phyloP scores from a whole-genome alignment of 345 rosid genomes.

The Cardamine chenopodiifolia region DNA sequence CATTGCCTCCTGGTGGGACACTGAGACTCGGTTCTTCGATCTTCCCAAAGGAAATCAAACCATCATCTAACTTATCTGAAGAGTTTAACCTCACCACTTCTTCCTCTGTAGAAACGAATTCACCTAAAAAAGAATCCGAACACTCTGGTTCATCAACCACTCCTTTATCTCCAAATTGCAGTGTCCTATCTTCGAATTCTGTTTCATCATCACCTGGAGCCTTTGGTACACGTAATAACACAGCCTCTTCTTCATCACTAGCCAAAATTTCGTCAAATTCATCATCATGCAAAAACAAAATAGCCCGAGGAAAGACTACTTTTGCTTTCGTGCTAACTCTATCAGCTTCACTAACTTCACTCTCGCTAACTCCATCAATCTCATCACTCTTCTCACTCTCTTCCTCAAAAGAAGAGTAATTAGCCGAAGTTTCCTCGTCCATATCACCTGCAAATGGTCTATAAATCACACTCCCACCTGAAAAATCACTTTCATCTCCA shows the following conservation, averaged over 20 bases:
- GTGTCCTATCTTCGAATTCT: slow-evolving; percentile 18
- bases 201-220: slow-evolving; percentile 44
- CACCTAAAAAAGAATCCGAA: slow-evolving; percentile 22
- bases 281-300: slow-evolving; percentile 69
- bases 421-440: slow-evolving; percentile 34
- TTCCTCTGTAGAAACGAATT: slow-evolving; percentile 24
- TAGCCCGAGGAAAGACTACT: slow-evolving; percentile 56
- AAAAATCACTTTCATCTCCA: slow-evolving; percentile 31
- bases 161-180: slow-evolving; percentile 17
- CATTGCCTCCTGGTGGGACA: slow-evolving; percentile 21
- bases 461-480: slow-evolving; percentile 38
- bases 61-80: slow-evolving; percentile 14
- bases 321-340: slow-evolving; percentile 35
- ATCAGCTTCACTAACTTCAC: slow-evolving; percentile 37
- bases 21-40: not conserved
- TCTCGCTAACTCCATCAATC: slow-evolving; percentile 33
- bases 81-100: slow-evolving; percentile 5
- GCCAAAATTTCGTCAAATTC: slow-evolving; percentile 43
- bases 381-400: slow-evolving; percentile 41
- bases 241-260: slow-evolving; percentile 45
- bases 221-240: slow-evolving; percentile 36
- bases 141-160: slow-evolving; percentile 31
- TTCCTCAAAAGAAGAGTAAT: slow-evolving; percentile 41
- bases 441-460: slow-evolving; percentile 29
- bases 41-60: slow-evolving; percentile 26